phyloP scores from a whole-genome alignment of 495 filamentous ascomycete genomes.

The Penicillium cataractarum region DNA sequence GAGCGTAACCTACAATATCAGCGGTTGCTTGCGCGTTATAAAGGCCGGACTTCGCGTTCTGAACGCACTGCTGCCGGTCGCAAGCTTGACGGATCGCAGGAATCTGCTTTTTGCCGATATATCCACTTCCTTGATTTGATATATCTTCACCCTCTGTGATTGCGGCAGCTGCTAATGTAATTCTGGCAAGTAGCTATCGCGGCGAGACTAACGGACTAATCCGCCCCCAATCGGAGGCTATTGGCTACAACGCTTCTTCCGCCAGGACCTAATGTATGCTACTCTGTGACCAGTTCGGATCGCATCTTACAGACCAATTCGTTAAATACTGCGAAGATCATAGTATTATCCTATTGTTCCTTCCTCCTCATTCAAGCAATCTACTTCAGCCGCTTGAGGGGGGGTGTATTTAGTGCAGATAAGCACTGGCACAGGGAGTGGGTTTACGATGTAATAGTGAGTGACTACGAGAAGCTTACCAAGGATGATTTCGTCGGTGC shows the following conservation, averaged over 20 bases:
- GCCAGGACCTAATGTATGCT: neutral
- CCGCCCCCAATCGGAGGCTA: neutral
- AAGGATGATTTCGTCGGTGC: neutral
- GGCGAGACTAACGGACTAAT: neutral
- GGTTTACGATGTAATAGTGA: neutral
- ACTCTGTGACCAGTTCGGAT: neutral
- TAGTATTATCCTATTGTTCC: neutral
- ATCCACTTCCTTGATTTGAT: neutral
- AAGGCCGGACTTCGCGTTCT: neutral
- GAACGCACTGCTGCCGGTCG: neutral
- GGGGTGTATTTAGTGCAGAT: neutral
- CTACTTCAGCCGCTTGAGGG: neutral
- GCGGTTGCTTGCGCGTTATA: neutral
- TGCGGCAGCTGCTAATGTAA: neutral
- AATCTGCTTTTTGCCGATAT: neutral
- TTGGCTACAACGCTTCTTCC: neutral
- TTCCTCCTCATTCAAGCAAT: neutral
- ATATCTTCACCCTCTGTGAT: neutral
- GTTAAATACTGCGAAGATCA: neutral
- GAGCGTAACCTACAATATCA: neutral
- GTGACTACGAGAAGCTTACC: neutral
- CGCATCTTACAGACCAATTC: neutral
- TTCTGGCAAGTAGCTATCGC: neutral
- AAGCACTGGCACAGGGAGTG: neutral
- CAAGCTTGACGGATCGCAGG: neutral